phyloP scores from a whole-genome alignment of 2,329 filamentous ascomycete species.

The Aspergillus caelatus region DNA sequence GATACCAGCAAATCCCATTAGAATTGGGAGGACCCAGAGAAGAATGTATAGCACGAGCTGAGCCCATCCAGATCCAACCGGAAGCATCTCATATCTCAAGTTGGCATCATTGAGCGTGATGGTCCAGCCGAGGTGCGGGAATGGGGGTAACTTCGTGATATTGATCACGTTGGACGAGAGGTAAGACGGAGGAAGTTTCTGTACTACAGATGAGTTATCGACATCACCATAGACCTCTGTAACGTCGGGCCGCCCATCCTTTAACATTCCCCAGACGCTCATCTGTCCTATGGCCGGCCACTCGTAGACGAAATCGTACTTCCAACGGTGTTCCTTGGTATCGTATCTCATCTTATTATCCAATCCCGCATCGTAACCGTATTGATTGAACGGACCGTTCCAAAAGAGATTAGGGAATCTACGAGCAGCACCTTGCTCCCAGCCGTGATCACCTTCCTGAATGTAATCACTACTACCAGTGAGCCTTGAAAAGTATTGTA shows the following conservation, averaged over 20 bases:
- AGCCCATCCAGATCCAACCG: slow-evolving; percentile 55
- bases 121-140: slow-evolving; percentile 59
- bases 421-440: slow-evolving; percentile 40
- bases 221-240: slow-evolving; percentile 64
- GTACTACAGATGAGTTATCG: slow-evolving; percentile 57
- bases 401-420: slow-evolving; percentile 65
- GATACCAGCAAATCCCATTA: slow-evolving; percentile 53
- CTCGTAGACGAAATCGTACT: slow-evolving; percentile 63
- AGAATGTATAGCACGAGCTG: slow-evolving; percentile 61
- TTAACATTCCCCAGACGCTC: slow-evolving; percentile 69
- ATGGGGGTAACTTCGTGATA: slow-evolving; percentile 58
- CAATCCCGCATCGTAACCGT: slow-evolving; percentile 64
- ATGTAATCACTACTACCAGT: slow-evolving; percentile 64
- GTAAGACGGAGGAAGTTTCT: slow-evolving; percentile 65
- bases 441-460: slow-evolving; percentile 61
- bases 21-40: slow-evolving; percentile 56
- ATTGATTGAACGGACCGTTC: slow-evolving; percentile 66
- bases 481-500: slow-evolving; percentile 65
- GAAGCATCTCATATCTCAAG: slow-evolving; percentile 56
- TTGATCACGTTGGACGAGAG: slow-evolving; percentile 62
- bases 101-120: slow-evolving; percentile 60
- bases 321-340: slow-evolving; percentile 55
- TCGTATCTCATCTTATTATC: slow-evolving; percentile 55
- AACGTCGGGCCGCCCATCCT: slow-evolving; percentile 63
- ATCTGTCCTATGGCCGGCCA: slow-evolving; percentile 65